Conservation (phyloP, 495 filamentous ascomycete species). For the Annulohypoxylon nitens region DNA sequence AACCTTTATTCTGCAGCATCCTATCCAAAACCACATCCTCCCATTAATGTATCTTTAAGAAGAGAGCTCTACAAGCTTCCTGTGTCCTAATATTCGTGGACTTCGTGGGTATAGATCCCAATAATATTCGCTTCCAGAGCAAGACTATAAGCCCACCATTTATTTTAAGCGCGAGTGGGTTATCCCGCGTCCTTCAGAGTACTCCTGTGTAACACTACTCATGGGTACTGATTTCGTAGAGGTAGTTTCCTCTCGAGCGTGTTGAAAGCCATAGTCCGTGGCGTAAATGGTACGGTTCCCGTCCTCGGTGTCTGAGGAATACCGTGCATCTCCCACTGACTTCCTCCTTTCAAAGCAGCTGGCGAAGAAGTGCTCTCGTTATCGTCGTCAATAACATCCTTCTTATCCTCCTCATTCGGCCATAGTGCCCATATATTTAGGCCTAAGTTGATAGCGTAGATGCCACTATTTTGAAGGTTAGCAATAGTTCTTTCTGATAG, state of each 20-base stretch:
- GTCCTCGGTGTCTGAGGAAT: slow-evolving; percentile 51
- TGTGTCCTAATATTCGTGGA: slow-evolving; percentile 4
- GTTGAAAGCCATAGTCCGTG: slow-evolving; percentile 68
- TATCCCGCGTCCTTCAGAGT: slow-evolving; percentile 18
- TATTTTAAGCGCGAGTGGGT: slow-evolving; percentile 17
- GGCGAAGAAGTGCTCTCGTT: slow-evolving; percentile 46
- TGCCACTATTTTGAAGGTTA: slow-evolving; percentile 51
- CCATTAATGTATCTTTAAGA: slow-evolving; percentile 14
- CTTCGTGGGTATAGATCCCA: slow-evolving; percentile 24
- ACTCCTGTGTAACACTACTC: background rate
- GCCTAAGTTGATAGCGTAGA: slow-evolving; percentile 69
- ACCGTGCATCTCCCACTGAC: slow-evolving; percentile 60
- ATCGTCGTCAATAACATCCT: slow-evolving; percentile 55
- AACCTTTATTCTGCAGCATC: slow-evolving; percentile 7
- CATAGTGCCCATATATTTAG: slow-evolving; percentile 73
- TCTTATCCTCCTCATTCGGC: slow-evolving; percentile 63
- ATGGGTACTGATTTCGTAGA: slow-evolving; percentile 44
- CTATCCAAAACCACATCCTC: slow-evolving; percentile 15
- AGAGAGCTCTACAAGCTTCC: background rate
- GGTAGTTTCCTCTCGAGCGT: slow-evolving; percentile 65
- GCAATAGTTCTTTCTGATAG: background rate
- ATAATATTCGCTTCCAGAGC: slow-evolving; percentile 41
- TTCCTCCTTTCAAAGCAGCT: slow-evolving; percentile 43
- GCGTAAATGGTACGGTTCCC: slow-evolving; percentile 60
- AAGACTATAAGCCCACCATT: slow-evolving; percentile 33